Evolutionary conservation across 2,329 filamentous ascomycete genomes (phyloP).

Genomic region (Myriosclerotinia duriaeana): DNA sequence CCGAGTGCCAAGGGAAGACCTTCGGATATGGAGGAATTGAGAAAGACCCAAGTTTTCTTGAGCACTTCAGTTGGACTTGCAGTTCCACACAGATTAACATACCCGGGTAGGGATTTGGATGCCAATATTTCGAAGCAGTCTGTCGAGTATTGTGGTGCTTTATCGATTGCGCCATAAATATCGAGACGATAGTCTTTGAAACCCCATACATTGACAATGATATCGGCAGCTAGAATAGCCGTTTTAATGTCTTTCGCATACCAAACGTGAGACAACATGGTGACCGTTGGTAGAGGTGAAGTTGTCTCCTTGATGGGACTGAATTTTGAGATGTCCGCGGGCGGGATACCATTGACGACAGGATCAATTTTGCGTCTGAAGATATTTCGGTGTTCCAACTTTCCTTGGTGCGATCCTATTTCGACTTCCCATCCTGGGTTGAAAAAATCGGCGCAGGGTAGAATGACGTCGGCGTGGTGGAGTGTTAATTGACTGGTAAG

Average conservation of each 20-base stretch:
- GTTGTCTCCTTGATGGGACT: constrained; percentile 59
- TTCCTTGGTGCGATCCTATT: constrained; percentile 58
- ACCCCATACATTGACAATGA: constrained; percentile 66
- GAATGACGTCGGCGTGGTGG: constrained; percentile 58
- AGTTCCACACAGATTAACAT: constrained; percentile 44
- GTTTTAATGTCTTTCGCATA: constrained; percentile 61
- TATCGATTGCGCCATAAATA: constrained; percentile 63
- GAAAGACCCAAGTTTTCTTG: constrained; percentile 50
- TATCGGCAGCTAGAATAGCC: constrained; percentile 61
- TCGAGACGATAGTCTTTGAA: constrained; percentile 63
- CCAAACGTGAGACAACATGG: constrained; percentile 63
- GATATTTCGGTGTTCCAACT: constrained; percentile 55
- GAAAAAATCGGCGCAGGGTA: constrained; percentile 60
- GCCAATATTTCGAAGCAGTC: constrained; percentile 50
- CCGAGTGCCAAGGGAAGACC: constrained; percentile 56
- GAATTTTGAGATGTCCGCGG: constrained; percentile 56
- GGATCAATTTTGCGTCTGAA: constrained; percentile 62
- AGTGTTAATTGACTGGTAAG: constrained; percentile 28
- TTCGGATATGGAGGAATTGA: constrained; percentile 58
- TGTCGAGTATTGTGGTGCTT: constrained; percentile 60
- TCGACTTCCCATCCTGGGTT: constrained; percentile 65
- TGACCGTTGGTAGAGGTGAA: constrained; percentile 59
- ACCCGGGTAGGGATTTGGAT: constrained; percentile 36
- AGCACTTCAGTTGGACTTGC: constrained; percentile 46
- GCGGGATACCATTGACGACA: constrained; percentile 61